Evolutionary conservation across 2,329 filamentous ascomycete species (phyloP).

Genomic region (Exophiala mesophila): DNA sequence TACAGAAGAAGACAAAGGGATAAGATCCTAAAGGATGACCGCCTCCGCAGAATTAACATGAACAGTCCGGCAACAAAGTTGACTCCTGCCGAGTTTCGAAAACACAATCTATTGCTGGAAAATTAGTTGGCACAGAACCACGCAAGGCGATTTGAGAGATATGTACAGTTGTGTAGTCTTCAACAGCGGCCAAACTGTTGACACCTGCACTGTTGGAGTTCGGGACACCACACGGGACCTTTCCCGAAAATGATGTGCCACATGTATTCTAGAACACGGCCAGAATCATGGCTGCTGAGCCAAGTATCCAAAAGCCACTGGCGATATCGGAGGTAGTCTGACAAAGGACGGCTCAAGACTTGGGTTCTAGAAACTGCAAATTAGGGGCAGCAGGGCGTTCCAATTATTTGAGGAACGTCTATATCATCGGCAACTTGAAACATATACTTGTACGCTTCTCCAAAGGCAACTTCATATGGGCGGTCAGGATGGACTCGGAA

Average conservation of each 20-base stretch:
- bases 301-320: slow-evolving; percentile 31
- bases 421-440: slow-evolving; percentile 26
- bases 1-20: too few species aligned
- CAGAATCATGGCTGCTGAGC: slow-evolving; percentile 30
- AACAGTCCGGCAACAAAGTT: too few species aligned
- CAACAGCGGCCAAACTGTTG: slow-evolving; percentile 13
- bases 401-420: slow-evolving; percentile 29
- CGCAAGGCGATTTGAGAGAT: too few species aligned
- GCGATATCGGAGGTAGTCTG: slow-evolving; percentile 33
- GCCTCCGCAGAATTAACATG: too few species aligned
- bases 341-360: slow-evolving; percentile 28
- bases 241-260: slow-evolving; percentile 33
- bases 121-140: too few species aligned
- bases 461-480: slow-evolving; percentile 25
- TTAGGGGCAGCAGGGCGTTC: slow-evolving; percentile 32
- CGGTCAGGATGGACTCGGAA: slow-evolving; percentile 26
- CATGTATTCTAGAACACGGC: slow-evolving; percentile 32
- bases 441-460: slow-evolving; percentile 26
- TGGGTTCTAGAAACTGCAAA: slow-evolving; percentile 33
- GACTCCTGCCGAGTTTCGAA: too few species aligned
- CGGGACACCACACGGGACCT: slow-evolving; percentile 12
- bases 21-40: too few species aligned
- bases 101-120: too few species aligned
- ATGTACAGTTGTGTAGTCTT: too few species aligned
- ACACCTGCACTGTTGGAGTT: slow-evolving; percentile 5